phyloP scores from a whole-genome alignment of 1,139 yeast species.

The Suhomyces chickasaworum region DNA sequence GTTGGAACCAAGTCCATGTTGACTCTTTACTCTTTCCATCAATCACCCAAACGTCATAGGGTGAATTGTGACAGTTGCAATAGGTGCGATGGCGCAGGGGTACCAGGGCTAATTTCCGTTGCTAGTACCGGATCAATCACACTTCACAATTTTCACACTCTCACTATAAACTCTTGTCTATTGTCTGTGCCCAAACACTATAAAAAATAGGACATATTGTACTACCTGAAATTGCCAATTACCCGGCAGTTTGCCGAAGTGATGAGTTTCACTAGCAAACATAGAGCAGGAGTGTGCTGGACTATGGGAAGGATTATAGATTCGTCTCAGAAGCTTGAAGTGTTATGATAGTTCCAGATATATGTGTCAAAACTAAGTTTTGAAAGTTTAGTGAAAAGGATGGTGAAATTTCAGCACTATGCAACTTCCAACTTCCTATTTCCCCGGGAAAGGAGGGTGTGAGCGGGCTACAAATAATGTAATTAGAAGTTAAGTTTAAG shows the following conservation, averaged over 20 bases:
- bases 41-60: background rate
- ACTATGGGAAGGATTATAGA: background rate
- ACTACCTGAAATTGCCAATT: background rate
- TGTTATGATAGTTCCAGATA: background rate
- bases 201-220: background rate
- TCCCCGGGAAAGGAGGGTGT: background rate
- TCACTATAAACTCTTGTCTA: background rate
- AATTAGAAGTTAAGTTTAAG: too few species aligned
- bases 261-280: too few species aligned
- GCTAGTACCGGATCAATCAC: background rate
- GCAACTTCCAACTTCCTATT: too few species aligned
- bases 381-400: too few species aligned
- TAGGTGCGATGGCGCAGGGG: background rate
- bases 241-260: too few species aligned
- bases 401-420: background rate
- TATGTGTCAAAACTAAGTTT: background rate
- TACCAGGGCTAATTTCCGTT: background rate
- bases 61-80: background rate
- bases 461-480: background rate
- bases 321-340: background rate
- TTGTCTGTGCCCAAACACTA: too few species aligned
- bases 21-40: too few species aligned
- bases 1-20: too few species aligned
- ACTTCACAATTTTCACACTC: background rate
- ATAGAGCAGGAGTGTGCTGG: too few species aligned